A percentile compares a stretch with the other conserved stretches of the same genome.
phyloP scores from a whole-genome alignment of 306 rosid species.

The Castanopsis chinensis region DNA sequence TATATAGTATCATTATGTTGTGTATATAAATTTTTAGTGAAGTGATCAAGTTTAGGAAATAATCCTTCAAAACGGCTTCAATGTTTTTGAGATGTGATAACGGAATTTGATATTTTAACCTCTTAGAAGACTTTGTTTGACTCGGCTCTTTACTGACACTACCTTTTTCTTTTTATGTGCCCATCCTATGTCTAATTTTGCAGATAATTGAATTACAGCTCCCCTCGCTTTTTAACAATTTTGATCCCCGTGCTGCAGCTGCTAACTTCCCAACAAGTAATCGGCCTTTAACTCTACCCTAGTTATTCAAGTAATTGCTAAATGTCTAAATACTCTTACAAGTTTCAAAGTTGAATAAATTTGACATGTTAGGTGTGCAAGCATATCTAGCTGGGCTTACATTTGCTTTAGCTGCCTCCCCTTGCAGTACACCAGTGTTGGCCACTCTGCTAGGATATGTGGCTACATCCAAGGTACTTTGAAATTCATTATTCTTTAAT shows the following conservation, averaged over 20 bases:
- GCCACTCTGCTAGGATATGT: slow-evolving; percentile 87
- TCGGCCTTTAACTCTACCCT: slow-evolving; percentile 2
- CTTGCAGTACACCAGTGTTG: slow-evolving; percentile 92
- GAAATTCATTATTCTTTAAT: background rate
- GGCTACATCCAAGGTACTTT: slow-evolving; percentile 87
- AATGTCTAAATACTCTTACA: slow-evolving; percentile 6
- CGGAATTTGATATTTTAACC: background rate
- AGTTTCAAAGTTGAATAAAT: slow-evolving; percentile 17
- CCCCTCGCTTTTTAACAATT: slow-evolving; percentile 83
- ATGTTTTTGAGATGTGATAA: background rate
- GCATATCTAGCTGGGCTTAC: slow-evolving; percentile 97
- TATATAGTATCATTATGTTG: background rate
- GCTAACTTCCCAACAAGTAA: slow-evolving; percentile 91
- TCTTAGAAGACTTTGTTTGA: background rate
- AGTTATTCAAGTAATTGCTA: background rate
- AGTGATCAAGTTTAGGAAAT: background rate
- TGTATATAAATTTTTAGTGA: background rate
- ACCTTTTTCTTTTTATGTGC: slow-evolving; percentile 3
- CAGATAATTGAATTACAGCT: slow-evolving; percentile 83
- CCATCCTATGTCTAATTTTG: slow-evolving; percentile 22
- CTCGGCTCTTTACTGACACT: background rate
- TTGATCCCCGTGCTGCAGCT: slow-evolving; percentile 89
- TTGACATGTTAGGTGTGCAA: slow-evolving; percentile 66
- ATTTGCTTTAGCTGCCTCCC: slow-evolving; percentile 96
- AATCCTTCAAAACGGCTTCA: background rate